Evolutionary conservation across 225 moss, liverwort and hornwort genomes (phyloP), one percentile per base, ranked within the genome.

Genomic region (Pleurozium schreberi): DNA sequence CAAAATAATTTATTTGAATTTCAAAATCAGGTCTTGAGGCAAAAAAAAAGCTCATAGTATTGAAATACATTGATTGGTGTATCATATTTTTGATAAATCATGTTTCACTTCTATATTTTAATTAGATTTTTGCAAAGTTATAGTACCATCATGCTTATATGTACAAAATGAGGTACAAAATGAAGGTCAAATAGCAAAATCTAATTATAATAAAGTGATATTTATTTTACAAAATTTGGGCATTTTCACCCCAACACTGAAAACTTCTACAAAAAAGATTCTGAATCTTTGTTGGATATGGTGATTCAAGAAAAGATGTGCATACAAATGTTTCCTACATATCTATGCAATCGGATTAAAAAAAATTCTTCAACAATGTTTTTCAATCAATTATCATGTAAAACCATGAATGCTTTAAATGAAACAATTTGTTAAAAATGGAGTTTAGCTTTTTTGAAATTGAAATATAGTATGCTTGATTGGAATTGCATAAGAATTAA

Each of bases 211-310:
- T 34, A 8, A 50, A 75, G 4, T 7, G 8, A 21, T 19, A 21
- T 21, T 1, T 34, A 34, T 20, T 12, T 50, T 50, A 13, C 4
- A 75, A 21, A 75, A 21, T 52, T 33, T 8, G 1, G 19, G 0
- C 3, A 76, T 34, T 75, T 3, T 75, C 3, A 75, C 5, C 5
- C 3, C 1, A 21, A 33, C 4, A 21, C 50, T 50, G 13, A 50
- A 75, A 34, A 34, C 12, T n/a, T 50, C 3, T 13, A 4, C 21
- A 21, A 2, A 75, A 0, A 0, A 0, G 34, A 50, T 8, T 50
- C 0, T 34, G 0, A 34, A 75, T 0, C 0, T 21, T 11, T 45
- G 34, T 75, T 20, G 2, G 34, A 50, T 5, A 33, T 50, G 4
- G 1, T 33, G 34, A 3, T 50, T 75, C 13, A 11, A 75, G 6